Conservation (phyloP, 2,329 filamentous ascomycete genomes). For the Ophiostoma himal-ulmi region DNA sequence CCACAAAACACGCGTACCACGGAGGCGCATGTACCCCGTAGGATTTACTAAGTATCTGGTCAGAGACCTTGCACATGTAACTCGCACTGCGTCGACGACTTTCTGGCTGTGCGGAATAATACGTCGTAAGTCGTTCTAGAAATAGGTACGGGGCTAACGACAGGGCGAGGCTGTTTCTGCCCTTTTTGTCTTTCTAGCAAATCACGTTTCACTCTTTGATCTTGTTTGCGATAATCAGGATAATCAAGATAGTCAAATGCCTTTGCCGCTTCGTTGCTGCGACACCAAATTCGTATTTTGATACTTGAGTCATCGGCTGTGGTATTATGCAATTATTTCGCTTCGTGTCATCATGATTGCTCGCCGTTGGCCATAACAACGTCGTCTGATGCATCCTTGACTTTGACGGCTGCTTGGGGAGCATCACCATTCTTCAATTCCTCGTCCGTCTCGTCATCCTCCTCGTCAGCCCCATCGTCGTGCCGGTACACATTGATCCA, state of each 20-base stretch:
- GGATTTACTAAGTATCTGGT: neutral
- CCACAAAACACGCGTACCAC: constrained; percentile 2
- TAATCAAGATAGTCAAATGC: neutral
- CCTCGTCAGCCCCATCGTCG: constrained; percentile 15
- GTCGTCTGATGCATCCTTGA: constrained; percentile 7
- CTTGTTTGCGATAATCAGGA: neutral
- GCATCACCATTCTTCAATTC: neutral
- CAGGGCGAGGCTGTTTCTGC: neutral
- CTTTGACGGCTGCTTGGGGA: neutral
- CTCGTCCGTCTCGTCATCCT: neutral
- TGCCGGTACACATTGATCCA: constrained; percentile 46
- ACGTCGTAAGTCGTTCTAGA: neutral
- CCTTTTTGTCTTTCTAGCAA: neutral
- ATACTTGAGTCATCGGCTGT: neutral
- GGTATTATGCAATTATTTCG: neutral
- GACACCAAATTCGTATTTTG: neutral
- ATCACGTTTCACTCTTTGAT: neutral
- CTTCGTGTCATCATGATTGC: neutral
- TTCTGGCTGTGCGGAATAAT: neutral
- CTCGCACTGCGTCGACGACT: neutral
- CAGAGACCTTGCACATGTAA: neutral
- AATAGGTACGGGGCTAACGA: neutral
- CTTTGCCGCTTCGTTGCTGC: no score
- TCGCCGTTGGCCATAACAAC: constrained; percentile 10
- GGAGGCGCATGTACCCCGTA: neutral